These are phyloP conservation scores for Cyclocybe cylindracea DNA, from an alignment of 768 basidiomycete species.

Conservation along the genomic window DNA sequence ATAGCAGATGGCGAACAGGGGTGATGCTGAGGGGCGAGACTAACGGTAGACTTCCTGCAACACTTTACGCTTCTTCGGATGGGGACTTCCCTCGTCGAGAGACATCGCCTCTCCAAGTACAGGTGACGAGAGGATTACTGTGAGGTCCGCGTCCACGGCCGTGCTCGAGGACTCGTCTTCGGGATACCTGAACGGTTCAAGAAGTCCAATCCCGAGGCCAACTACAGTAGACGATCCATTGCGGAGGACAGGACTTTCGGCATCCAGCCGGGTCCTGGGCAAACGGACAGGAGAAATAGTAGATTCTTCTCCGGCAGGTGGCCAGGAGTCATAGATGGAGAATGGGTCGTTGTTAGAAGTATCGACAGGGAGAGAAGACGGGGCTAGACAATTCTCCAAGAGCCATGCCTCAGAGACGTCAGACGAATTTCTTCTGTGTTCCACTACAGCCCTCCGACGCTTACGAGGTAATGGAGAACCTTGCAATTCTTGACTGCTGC, in stretches of 20 bases:
- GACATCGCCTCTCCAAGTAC: conserved; percentile 27
- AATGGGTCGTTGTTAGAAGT: conserved; percentile 44
- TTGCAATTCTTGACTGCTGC: conserved; percentile 23
- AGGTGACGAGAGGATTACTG: conserved; percentile 28
- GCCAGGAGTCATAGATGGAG: conserved; percentile 44
- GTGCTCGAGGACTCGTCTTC: conserved; percentile 25
- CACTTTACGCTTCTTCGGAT: conserved; percentile 53
- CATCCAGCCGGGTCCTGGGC: conserved; percentile 31
- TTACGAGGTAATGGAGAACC: conserved; percentile 51
- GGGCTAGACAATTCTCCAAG: conserved; percentile 29
- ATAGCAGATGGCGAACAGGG: conserved; percentile 19
- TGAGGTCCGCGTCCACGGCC: conserved; percentile 32
- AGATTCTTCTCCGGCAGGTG: conserved; percentile 23
- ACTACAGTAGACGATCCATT: conserved; percentile 35
- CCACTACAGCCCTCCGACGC: conserved; percentile 7
- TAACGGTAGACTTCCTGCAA: conserved; percentile 20
- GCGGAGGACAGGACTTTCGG: conserved; percentile 59
- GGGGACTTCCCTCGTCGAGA: conserved; percentile 35
- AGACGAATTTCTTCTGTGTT: conserved; percentile 32
- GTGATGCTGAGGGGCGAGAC: conserved; percentile 2
- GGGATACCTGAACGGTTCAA: conserved; percentile 56
- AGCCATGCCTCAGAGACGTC: conserved; percentile 45
- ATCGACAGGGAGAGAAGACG: conserved; percentile 18
- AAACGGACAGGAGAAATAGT: conserved; percentile 26
- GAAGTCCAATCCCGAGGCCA: conserved; percentile 52